phyloP scores from a whole-genome alignment of 257 asterid genomes.

The Datura wrightii region DNA sequence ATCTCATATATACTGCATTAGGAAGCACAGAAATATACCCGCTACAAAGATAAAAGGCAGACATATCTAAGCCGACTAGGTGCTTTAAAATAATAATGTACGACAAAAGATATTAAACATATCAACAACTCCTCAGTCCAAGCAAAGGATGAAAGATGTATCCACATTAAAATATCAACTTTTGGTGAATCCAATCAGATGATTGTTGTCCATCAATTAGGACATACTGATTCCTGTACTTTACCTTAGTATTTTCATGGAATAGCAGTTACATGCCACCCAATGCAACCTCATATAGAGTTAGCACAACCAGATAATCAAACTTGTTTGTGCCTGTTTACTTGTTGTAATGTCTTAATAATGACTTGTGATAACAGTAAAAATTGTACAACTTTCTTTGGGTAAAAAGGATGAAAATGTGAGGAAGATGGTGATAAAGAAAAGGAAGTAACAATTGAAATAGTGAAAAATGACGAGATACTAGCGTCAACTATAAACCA shows the following conservation, averaged over 20 bases:
- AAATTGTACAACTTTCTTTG: background rate
- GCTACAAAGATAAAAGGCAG: background rate
- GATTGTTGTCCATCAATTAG: background rate
- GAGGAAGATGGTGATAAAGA: background rate
- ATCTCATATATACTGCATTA: background rate
- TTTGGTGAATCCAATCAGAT: background rate
- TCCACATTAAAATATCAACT: background rate
- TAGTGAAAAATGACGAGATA: constrained; percentile 9
- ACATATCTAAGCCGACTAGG: background rate
- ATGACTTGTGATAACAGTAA: background rate
- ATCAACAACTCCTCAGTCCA: background rate
- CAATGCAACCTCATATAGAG: background rate
- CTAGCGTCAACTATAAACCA: background rate
- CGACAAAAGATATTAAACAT: background rate
- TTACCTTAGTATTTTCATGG: background rate
- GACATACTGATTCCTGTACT: background rate
- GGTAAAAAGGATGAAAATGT: background rate
- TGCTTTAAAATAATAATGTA: background rate
- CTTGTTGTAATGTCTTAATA: background rate
- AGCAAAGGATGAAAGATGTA: background rate
- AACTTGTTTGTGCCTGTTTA: background rate
- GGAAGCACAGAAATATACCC: background rate
- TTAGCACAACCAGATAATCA: background rate
- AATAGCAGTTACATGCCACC: background rate
- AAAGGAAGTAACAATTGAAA: background rate